phyloP scores from a whole-genome alignment of 2,329 filamentous ascomycete genomes.

The Phialophora expanda region DNA sequence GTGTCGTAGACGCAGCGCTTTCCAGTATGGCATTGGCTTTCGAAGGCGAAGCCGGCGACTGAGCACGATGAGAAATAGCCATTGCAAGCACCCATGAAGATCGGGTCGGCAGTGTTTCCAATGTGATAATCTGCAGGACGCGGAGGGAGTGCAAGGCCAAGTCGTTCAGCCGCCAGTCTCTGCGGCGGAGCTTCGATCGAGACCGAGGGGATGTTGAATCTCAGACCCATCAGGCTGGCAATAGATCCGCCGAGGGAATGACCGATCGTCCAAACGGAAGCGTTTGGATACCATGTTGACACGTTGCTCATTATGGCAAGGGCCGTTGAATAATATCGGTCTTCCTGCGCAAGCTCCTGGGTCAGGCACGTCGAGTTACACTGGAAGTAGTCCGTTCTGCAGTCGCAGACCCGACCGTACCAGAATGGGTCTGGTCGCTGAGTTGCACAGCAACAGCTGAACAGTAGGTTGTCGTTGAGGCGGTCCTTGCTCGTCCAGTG shows the following conservation, averaged over 20 bases:
- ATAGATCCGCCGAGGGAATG: conserved; percentile 38
- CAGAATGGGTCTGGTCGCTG: conserved; percentile 33
- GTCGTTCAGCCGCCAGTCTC: conserved; percentile 31
- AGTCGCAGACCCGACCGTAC: conserved; percentile 35
- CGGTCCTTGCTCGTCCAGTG: conserved; percentile 25
- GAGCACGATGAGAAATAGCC: conserved; percentile 32
- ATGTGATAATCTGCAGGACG: conserved; percentile 29
- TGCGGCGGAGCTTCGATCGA: conserved; percentile 35
- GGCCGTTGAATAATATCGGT: conserved; percentile 34
- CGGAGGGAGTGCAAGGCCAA: conserved; percentile 28
- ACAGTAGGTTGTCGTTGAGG: conserved; percentile 37
- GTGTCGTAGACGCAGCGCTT: conserved; percentile 36
- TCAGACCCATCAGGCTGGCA: conserved; percentile 33
- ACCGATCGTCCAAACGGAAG: conserved; percentile 34
- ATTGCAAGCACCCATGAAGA: conserved; percentile 38
- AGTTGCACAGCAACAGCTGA: conserved; percentile 36
- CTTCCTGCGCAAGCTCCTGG: conserved; percentile 25
- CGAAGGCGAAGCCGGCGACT: conserved; percentile 35
- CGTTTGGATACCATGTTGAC: conserved; percentile 27
- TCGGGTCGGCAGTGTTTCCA: conserved; percentile 37
- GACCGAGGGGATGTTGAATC: conserved; percentile 32
- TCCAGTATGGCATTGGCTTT: conserved; percentile 35
- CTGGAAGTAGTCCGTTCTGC: conserved; percentile 31
- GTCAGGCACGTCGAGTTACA: conserved; percentile 36
- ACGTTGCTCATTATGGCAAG: conserved; percentile 28